Base-by-base conservation (phyloP, 1,284 basidiomycete species). In the Lentinula novae-zelandiae region DNA sequence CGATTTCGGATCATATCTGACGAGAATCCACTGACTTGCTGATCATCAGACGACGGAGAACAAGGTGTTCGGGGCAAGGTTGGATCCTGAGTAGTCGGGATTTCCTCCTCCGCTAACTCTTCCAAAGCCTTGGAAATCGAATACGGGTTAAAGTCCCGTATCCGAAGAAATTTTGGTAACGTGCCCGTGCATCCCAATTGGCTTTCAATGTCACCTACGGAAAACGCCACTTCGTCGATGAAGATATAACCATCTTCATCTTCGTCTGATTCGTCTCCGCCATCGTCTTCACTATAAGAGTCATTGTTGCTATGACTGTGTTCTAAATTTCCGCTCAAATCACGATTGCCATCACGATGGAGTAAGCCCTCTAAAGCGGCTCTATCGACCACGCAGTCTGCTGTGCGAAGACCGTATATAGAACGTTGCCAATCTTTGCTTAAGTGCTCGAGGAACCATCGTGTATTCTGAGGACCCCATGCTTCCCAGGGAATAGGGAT, bases 381-480 rank as follows among this genome's bases (percentile, higher is more conserved):
- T 15, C 44, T 49, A 48, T 62, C 53, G 5, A 51, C 10, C 6
- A 75, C 69, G 55, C 68, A 71, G 57, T 78, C 76, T 9, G 80
- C 75, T 2, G 80, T 78, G 20, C 80, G 71, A 57, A 79, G 70
- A 1, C 82, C 82, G 63, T 81, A 79, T 13, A 82, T 72, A 10
- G 82, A 78, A 64, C 82, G 79, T 64, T 83, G 78, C 81, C 82
- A 83, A 64, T 82, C 78, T 7, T 76, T 77, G 66, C 72, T 76
- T 48, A 78, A 64, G 58, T 70, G 70, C 65, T 81, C 78, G 56
- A 73, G 71, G 63, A 83, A 83, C 81, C 81, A 82, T 4, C 82
- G 75, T 7, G 82, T 82, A 64, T 72, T 77, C 38, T 68, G 64
- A 1, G 80, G 79, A 7, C 82, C 82, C 82, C 82, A 83, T 6